These are phyloP conservation scores for Pythium myriotylum DNA, from an alignment of 352 stramenopile species.

Conservation along the genomic window DNA sequence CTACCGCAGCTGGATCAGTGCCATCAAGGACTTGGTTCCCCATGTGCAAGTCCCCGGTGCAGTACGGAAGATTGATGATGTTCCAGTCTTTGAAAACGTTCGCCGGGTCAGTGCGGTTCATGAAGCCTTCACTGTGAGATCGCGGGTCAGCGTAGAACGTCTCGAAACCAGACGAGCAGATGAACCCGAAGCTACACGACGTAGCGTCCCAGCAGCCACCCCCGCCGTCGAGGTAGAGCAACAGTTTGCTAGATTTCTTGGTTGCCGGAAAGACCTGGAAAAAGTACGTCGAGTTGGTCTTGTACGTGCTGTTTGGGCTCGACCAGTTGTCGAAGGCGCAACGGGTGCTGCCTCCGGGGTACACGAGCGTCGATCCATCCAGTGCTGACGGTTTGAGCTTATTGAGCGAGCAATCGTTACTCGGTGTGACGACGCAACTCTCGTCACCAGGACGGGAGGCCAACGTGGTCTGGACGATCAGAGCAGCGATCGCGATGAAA, in stretches of 20 bases:
- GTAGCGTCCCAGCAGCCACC: conserved; percentile 61
- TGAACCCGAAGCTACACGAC: conserved; percentile 63
- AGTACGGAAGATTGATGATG: conserved; percentile 72
- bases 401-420: no score
- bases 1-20: conserved; percentile 21
- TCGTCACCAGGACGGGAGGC: no score
- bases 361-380: conserved; percentile 30
- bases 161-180: conserved; percentile 44
- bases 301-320: conserved; percentile 32
- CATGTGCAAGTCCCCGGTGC: conserved; percentile 65
- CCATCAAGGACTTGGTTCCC: conserved; percentile 39
- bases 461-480: no score
- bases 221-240: conserved; percentile 66
- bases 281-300: conserved; percentile 59
- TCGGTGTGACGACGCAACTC: no score
- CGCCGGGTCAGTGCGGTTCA: conserved; percentile 50
- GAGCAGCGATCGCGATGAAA: no score
- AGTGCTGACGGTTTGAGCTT: no score
- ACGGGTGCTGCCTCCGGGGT: conserved; percentile 45
- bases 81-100: conserved; percentile 77
- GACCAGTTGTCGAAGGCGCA: conserved; percentile 50
- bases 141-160: conserved; percentile 45
- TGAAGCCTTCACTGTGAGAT: conserved; percentile 40
- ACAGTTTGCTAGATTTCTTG: conserved; percentile 43
- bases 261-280: conserved; percentile 64